phyloP scores from a whole-genome alignment of 495 filamentous ascomycete species.

The Eremomyces bilateralis region DNA sequence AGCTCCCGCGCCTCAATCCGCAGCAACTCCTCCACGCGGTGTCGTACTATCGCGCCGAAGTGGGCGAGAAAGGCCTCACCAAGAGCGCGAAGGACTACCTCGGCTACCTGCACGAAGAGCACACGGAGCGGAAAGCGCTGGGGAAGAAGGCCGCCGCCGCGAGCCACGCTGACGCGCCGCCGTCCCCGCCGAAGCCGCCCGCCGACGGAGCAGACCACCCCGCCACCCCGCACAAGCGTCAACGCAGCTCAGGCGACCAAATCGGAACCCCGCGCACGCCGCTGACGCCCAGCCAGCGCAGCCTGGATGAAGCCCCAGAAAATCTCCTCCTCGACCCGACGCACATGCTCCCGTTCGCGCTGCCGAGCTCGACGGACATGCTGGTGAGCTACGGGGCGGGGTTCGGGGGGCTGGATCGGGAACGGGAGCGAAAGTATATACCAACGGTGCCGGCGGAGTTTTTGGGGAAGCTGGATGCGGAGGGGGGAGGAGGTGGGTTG shows the following conservation, averaged over 20 bases:
- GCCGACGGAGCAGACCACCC: background rate
- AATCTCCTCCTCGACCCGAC: slow-evolving; percentile 69
- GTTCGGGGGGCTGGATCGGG: slow-evolving; percentile 76
- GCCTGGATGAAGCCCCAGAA: slow-evolving; percentile 36
- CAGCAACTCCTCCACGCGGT: slow-evolving; percentile 83
- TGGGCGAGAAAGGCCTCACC: slow-evolving; percentile 77
- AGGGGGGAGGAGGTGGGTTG: background rate
- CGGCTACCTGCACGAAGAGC: slow-evolving; percentile 53
- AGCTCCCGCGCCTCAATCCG: slow-evolving; percentile 62
- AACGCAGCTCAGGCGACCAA: background rate
- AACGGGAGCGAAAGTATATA: slow-evolving; percentile 88
- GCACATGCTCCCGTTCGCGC: slow-evolving; percentile 78
- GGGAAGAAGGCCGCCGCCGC: slow-evolving; percentile 17
- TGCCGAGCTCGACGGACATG: slow-evolving; percentile 96
- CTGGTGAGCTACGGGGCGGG: slow-evolving; percentile 84
- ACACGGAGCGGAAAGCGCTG: slow-evolving; percentile 27
- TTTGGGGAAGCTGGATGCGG: slow-evolving; percentile 59
- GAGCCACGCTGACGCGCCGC: slow-evolving; percentile 4
- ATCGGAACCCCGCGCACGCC: slow-evolving; percentile 6
- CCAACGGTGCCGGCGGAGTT: slow-evolving; percentile 90
- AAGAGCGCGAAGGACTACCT: slow-evolving; percentile 78
- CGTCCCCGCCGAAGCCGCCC: slow-evolving; percentile 1
- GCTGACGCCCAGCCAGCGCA: slow-evolving; percentile 16
- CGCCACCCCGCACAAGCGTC: background rate
- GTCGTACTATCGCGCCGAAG: slow-evolving; percentile 82